These are phyloP conservation scores for Discostella pseudostelligera DNA, from an alignment of 108 stramenopile species.

Conservation along the genomic window DNA sequence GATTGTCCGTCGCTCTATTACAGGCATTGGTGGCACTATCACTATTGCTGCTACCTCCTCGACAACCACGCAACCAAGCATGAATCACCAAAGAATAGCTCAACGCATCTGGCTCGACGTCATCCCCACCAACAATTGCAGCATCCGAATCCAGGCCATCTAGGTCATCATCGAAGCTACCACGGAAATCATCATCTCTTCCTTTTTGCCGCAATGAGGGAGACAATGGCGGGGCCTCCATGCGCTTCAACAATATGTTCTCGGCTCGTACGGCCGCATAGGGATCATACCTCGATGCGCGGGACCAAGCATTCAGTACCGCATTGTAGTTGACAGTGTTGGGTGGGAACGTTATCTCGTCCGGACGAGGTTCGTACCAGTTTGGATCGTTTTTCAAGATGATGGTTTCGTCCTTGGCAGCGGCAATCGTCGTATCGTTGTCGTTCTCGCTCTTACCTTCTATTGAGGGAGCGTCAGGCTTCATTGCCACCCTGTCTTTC, in stretches of 20 bases:
- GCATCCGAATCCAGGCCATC: background rate
- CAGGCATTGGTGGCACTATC: background rate
- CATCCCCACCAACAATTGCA: slow-evolving; percentile 50
- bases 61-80: slow-evolving; percentile 57
- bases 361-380: slow-evolving; percentile 44
- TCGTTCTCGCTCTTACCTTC: background rate
- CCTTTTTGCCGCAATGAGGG: background rate
- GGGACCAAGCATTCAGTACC: slow-evolving; percentile 45
- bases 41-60: slow-evolving; percentile 7
- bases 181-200: background rate
- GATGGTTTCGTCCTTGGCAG: background rate
- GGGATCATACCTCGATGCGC: slow-evolving; percentile 42
- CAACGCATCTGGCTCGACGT: slow-evolving; percentile 67
- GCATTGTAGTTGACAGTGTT: slow-evolving; percentile 52
- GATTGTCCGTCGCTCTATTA: slow-evolving; percentile 5
- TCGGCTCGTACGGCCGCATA: slow-evolving; percentile 43
- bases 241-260: slow-evolving; percentile 38
- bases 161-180: background rate
- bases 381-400: slow-evolving; percentile 13
- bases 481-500: background rate
- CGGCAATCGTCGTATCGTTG: background rate
- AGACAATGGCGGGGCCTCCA: slow-evolving; percentile 26
- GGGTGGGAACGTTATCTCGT: slow-evolving; percentile 46
- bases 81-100: slow-evolving; percentile 66
- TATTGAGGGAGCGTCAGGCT: background rate